phyloP scores from a whole-genome alignment of 495 filamentous ascomycete genomes.

The Friedmanniomyces simplex region DNA sequence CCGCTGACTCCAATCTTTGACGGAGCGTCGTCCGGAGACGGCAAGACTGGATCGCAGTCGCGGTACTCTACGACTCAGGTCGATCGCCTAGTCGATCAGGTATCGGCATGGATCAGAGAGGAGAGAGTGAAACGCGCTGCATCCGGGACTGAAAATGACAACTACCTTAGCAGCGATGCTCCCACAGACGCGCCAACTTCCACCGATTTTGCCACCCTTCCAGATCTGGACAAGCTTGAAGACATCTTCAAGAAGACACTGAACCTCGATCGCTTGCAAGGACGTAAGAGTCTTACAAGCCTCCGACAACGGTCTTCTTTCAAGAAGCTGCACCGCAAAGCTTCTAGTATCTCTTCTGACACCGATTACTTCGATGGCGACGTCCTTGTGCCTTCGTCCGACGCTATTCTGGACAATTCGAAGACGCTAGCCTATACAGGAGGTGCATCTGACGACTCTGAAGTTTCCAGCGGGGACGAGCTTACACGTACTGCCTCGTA shows the following conservation, averaged over 20 bases:
- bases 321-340: constrained; percentile 24
- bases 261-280: constrained; percentile 30
- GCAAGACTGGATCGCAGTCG: not conserved
- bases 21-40: not conserved
- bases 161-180: not conserved
- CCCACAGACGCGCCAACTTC: not conserved
- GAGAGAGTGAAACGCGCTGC: constrained; percentile 50
- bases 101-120: constrained; percentile 67
- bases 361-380: constrained; percentile 68
- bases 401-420: constrained; percentile 75
- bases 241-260: constrained; percentile 27
- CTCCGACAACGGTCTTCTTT: constrained; percentile 21
- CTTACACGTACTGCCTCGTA: constrained; percentile 27
- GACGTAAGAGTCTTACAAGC: constrained; percentile 23
- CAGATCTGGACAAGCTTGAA: constrained; percentile 29
- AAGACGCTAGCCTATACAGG: constrained; percentile 69
- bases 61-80: constrained; percentile 15
- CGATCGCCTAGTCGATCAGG: constrained; percentile 54
- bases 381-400: constrained; percentile 61
- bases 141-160: not conserved
- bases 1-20: constrained; percentile 13
- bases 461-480: constrained; percentile 28
- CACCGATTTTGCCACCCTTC: not conserved
- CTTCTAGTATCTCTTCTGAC: constrained; percentile 53
- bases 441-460: constrained; percentile 44